Conservation (phyloP, 768 basidiomycete genomes). For the Neoboletus magnificus region DNA sequence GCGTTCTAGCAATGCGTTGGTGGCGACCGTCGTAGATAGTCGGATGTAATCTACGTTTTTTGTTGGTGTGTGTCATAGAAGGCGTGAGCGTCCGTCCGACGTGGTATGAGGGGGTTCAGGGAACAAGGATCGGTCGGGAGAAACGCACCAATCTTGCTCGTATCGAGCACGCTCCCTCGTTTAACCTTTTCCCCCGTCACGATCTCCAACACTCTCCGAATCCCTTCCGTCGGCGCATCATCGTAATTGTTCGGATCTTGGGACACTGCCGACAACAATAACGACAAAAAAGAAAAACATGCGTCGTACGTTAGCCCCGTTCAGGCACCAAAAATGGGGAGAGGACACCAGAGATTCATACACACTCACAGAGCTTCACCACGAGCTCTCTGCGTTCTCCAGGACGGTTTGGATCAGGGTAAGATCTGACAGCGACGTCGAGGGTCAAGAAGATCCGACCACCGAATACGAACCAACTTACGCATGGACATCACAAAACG, state of each 20-base stretch:
- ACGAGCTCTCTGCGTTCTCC: slow-evolving; percentile 71
- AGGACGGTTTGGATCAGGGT: slow-evolving; percentile 64
- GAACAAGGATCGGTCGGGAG: neutral
- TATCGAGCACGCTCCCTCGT: slow-evolving; percentile 63
- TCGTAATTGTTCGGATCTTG: slow-evolving; percentile 84
- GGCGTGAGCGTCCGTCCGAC: too few relatives aligned
- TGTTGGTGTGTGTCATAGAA: neutral
- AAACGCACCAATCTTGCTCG: slow-evolving; percentile 71
- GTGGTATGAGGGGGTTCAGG: too few relatives aligned
- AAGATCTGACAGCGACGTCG: slow-evolving; percentile 47
- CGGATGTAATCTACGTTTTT: slow-evolving; percentile 76
- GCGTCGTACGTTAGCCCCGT: neutral
- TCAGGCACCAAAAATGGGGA: neutral
- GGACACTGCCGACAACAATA: slow-evolving; percentile 53
- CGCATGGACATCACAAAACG: slow-evolving; percentile 90
- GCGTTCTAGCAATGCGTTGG: slow-evolving; percentile 92
- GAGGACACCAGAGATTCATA: neutral
- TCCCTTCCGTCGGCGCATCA: slow-evolving; percentile 94
- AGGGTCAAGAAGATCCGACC: neutral
- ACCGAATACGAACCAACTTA: slow-evolving; percentile 33
- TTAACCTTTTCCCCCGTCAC: slow-evolving; percentile 67
- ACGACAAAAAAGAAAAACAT: too few relatives aligned
- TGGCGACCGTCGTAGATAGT: slow-evolving; percentile 91
- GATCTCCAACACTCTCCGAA: slow-evolving; percentile 78
- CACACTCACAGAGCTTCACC: slow-evolving; percentile 76